phyloP scores from a whole-genome alignment of 495 filamentous ascomycete genomes.

The Aspergillus incahuasiensis region DNA sequence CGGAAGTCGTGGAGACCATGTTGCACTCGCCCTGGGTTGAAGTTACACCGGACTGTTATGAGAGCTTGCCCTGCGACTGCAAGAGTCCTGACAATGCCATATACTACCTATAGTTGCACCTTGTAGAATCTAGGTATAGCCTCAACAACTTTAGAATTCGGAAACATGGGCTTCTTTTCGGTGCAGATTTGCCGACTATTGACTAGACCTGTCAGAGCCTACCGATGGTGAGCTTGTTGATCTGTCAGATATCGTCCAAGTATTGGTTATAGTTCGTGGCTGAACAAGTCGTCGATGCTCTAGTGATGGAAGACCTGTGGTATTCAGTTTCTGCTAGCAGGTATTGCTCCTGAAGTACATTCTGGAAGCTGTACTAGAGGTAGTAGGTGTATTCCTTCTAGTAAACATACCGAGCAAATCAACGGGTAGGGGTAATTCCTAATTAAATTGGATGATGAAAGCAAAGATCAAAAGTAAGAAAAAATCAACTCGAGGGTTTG shows the following conservation, averaged over 20 bases:
- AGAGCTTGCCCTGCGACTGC: background rate
- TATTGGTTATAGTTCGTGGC: constrained; percentile 3
- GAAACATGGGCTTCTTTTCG: background rate
- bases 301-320: too few relatives aligned
- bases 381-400: too few relatives aligned
- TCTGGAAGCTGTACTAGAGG: too few relatives aligned
- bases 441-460: too few relatives aligned
- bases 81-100: background rate
- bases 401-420: too few relatives aligned
- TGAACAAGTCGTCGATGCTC: background rate
- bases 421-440: too few relatives aligned
- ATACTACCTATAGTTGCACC: background rate
- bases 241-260: constrained; percentile 6
- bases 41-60: background rate
- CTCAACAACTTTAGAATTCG: background rate
- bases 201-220: background rate
- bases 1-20: background rate
- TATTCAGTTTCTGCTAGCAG: too few relatives aligned
- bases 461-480: background rate
- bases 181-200: background rate
- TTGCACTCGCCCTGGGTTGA: background rate
- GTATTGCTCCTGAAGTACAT: too few relatives aligned
- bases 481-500: background rate
- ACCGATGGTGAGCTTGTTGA: background rate
- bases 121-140: background rate